phyloP scores from a whole-genome alignment of 495 filamentous ascomycete genomes.

The Penicillium cataractarum region DNA sequence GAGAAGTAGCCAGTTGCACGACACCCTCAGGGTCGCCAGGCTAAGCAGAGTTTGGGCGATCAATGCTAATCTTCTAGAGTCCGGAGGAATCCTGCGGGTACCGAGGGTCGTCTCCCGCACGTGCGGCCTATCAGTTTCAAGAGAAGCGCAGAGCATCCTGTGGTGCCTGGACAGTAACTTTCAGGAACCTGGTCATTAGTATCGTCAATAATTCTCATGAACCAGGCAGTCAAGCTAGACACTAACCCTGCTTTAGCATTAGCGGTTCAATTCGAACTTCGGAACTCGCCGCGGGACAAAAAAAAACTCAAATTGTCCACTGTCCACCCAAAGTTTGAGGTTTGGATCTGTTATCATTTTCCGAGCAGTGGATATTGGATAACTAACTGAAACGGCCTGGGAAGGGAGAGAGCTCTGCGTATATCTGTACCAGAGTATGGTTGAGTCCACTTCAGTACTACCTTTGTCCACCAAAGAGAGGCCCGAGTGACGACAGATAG shows the following conservation, averaged over 20 bases:
- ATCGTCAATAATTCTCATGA: not conserved
- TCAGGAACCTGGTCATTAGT: not conserved
- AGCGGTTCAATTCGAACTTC: constrained; percentile 2
- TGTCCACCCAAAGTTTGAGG: constrained; percentile 1
- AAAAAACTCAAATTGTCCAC: not conserved
- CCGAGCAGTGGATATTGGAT: not conserved
- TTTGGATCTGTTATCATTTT: not conserved
- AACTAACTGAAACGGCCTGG: not conserved
- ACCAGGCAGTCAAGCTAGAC: not conserved
- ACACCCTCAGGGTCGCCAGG: not conserved
- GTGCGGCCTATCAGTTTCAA: not conserved
- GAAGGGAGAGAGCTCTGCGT: not conserved
- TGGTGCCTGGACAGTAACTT: not conserved
- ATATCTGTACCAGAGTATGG: not conserved
- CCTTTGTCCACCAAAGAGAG: not conserved
- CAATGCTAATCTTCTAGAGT: constrained; percentile 10
- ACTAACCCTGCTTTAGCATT: not conserved
- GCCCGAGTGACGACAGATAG: constrained; percentile 9
- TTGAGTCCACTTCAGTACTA: constrained; percentile 6
- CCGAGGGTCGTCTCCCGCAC: constrained; percentile 14
- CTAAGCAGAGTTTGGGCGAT: constrained; percentile 13
- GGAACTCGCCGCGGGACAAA: constrained; percentile 9
- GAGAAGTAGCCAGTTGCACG: constrained; percentile 12
- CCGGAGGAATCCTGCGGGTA: constrained; percentile 8
- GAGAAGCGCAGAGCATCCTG: not conserved